Conservation (phyloP, 768 basidiomycete genomes). For the Trametes meyenii region DNA sequence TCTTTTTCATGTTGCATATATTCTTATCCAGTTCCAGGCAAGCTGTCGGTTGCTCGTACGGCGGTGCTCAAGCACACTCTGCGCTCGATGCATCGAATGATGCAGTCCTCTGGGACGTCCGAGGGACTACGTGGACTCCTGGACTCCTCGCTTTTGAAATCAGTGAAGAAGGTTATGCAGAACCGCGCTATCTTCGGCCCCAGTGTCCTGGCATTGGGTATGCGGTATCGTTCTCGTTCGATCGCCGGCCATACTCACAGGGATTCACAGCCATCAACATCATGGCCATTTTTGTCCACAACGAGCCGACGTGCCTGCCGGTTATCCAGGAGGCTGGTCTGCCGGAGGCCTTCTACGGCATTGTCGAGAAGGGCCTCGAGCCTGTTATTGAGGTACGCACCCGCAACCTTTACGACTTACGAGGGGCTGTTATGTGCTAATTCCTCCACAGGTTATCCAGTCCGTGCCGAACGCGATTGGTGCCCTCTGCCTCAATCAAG, state of each 20-base stretch:
- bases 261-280: slow-evolving; percentile 76
- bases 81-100: slow-evolving; percentile 94
- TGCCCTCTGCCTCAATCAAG: slow-evolving; percentile 91
- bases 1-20: background rate
- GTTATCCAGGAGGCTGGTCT: slow-evolving; percentile 92
- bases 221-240: slow-evolving; percentile 28
- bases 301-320: slow-evolving; percentile 92
- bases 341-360: slow-evolving; percentile 86
- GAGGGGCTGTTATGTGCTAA: background rate
- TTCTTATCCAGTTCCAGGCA: slow-evolving; percentile 45
- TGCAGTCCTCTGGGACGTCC: slow-evolving; percentile 92
- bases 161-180: slow-evolving; percentile 86
- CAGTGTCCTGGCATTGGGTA: slow-evolving; percentile 83
- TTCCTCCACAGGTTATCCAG: slow-evolving; percentile 70
- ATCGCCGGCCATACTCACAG: background rate
- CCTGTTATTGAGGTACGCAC: slow-evolving; percentile 78
- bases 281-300: slow-evolving; percentile 97
- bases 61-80: slow-evolving; percentile 89
- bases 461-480: slow-evolving; percentile 95
- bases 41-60: slow-evolving; percentile 72
- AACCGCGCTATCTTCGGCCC: slow-evolving; percentile 84
- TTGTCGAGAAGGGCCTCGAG: slow-evolving; percentile 83
- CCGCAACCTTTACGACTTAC: background rate
- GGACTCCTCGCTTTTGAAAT: slow-evolving; percentile 83
- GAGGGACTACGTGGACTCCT: slow-evolving; percentile 95